Conservation (phyloP, 257 asterid species). For the Solanum tarapatanum region DNA sequence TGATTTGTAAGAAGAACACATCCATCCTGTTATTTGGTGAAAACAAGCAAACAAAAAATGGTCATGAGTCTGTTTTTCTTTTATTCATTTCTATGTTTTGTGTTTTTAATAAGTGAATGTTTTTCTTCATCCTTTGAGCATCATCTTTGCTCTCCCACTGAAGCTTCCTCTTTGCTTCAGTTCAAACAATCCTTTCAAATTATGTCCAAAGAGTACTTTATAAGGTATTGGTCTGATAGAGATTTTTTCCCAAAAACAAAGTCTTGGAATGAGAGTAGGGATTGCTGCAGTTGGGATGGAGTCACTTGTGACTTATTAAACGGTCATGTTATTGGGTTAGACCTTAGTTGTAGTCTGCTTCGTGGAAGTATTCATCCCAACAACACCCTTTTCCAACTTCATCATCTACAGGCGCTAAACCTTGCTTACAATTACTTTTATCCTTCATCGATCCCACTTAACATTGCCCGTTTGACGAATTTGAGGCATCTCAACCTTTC, state of each 20-base stretch:
- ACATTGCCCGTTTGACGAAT: no score
- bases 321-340: not conserved
- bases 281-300: not conserved
- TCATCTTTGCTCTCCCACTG: no score
- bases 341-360: not conserved
- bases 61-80: not conserved
- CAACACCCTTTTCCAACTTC: not conserved
- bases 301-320: not conserved
- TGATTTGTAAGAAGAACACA: not conserved
- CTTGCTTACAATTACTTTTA: accelerated
- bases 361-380: not conserved
- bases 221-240: no score
- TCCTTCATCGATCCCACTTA: no score
- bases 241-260: no score
- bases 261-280: no score
- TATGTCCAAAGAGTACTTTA: no score
- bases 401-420: not conserved
- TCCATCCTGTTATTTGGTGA: not conserved
- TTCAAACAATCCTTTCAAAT: no score
- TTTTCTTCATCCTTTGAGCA: no score
- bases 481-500: no score
- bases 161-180: no score
- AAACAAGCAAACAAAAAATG: not conserved
- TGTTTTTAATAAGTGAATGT: not conserved
- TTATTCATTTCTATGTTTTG: not conserved